Percentiles rank a stretch among this genome's conserved stretches.
These are phyloP conservation scores for Podospora fimiseda DNA, from an alignment of 495 filamentous ascomycete species.

Conservation along the genomic window DNA sequence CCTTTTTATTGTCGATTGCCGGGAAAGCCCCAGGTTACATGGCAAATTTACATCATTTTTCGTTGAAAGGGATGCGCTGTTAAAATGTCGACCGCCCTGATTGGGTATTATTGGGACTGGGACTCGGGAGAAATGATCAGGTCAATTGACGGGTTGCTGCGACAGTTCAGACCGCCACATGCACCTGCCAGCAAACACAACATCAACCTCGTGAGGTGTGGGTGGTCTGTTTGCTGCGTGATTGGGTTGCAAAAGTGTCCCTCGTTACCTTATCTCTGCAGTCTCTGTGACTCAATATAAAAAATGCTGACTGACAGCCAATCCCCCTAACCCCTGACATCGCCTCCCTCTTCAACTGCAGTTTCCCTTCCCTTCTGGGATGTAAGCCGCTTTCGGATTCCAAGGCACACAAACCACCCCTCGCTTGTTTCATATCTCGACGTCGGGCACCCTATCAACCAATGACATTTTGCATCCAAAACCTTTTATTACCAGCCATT, in stretches of 20 bases:
- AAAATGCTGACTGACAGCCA: background rate
- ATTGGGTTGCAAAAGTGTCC: constrained; percentile 11
- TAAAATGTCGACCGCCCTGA: too few relatives aligned
- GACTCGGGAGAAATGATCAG: too few relatives aligned
- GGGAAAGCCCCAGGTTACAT: constrained; percentile 1
- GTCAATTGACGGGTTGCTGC: too few relatives aligned
- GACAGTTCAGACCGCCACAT: too few relatives aligned
- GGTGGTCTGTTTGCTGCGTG: constrained; percentile 1
- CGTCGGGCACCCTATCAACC: constrained; percentile 21
- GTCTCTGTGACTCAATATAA: background rate
- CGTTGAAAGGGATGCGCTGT: too few relatives aligned
- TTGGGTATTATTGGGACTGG: too few relatives aligned
- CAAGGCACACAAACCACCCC: constrained; percentile 21
- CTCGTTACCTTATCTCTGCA: background rate
- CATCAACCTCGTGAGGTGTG: too few relatives aligned
- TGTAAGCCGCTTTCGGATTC: background rate
- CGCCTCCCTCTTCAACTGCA: constrained; percentile 3
- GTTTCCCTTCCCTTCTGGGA: background rate
- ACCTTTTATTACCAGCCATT: constrained; percentile 21
- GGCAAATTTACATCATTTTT: too few relatives aligned
- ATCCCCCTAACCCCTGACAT: constrained; percentile 3
- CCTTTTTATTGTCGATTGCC: constrained; percentile 1
- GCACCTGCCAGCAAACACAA: too few relatives aligned
- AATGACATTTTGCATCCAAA: constrained; percentile 21
- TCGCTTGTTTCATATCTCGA: constrained; percentile 38